These are phyloP conservation scores for Limonium bicolor DNA, from an alignment of 148 eudicot species.

Conservation along the genomic window DNA sequence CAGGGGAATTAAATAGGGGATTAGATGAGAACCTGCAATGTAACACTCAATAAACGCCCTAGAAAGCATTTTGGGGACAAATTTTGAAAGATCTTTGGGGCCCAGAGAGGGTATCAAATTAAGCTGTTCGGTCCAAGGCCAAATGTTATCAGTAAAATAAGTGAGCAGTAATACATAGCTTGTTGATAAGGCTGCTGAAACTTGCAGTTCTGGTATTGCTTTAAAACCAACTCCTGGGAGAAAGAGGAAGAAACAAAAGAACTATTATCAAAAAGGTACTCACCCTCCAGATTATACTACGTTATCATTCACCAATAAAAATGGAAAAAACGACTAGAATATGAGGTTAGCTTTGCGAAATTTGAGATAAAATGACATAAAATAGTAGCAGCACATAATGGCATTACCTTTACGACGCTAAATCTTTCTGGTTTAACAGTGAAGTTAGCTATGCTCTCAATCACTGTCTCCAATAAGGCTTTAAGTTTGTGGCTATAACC, in stretches of 20 bases:
- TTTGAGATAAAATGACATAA: too few relatives aligned
- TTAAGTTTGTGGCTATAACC: slow-evolving; percentile 93
- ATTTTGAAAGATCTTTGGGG: slow-evolving; percentile 42
- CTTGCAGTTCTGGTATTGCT: slow-evolving; percentile 75
- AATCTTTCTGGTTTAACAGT: slow-evolving; percentile 89
- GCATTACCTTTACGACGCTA: slow-evolving; percentile 91
- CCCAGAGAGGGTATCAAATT: slow-evolving; percentile 69
- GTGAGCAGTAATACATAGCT: slow-evolving; percentile 81
- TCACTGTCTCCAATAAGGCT: slow-evolving; percentile 62
- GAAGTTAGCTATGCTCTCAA: slow-evolving; percentile 70
- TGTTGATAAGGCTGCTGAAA: slow-evolving; percentile 98
- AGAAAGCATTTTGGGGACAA: slow-evolving; percentile 66
- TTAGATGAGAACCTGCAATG: slow-evolving; percentile 44
- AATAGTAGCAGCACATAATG: too few relatives aligned
- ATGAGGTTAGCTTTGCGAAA: too few relatives aligned
- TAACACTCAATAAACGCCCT: slow-evolving; percentile 79
- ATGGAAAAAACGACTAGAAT: too few relatives aligned
- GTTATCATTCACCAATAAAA: too few relatives aligned
- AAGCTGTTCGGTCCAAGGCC: slow-evolving; percentile 94
- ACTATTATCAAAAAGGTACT: too few relatives aligned
- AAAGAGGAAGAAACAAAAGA: too few relatives aligned
- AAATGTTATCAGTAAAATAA: slow-evolving; percentile 54
- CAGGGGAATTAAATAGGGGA: background rate
- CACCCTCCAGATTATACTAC: too few relatives aligned
- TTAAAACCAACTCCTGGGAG: slow-evolving; percentile 59